Conservation (phyloP, 441 rosid genomes). For the Theobroma grandiflorum region DNA sequence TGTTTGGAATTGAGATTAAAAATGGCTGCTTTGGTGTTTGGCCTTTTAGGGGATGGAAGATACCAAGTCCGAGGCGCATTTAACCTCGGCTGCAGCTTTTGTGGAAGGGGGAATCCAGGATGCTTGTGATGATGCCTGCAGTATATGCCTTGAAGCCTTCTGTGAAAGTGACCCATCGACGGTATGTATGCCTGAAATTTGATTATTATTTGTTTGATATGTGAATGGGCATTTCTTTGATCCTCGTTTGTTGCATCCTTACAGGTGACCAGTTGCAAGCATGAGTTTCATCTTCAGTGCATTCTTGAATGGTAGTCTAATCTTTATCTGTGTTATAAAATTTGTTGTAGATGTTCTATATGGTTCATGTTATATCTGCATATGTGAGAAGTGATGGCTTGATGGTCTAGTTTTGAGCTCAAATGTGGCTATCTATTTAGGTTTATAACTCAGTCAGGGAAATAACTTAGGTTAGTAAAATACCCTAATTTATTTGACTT, state of each 20-base stretch:
- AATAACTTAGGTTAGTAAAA: neutral
- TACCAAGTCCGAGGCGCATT: slow-evolving; percentile 56
- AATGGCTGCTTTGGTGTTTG: slow-evolving; percentile 14
- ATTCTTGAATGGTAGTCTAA: slow-evolving; percentile 81
- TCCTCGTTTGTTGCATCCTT: neutral
- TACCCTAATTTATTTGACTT: neutral
- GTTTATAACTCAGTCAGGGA: neutral
- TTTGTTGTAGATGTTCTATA: neutral
- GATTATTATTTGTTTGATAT: neutral
- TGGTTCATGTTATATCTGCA: neutral
- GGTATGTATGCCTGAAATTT: slow-evolving; percentile 41
- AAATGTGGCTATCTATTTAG: neutral
- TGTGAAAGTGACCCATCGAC: slow-evolving; percentile 86
- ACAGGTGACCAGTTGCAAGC: slow-evolving; percentile 94
- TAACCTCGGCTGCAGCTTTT: slow-evolving; percentile 94
- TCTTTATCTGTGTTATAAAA: neutral
- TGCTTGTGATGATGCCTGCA: slow-evolving; percentile 94
- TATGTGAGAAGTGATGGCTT: neutral
- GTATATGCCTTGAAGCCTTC: slow-evolving; percentile 92
- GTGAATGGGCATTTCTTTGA: slow-evolving; percentile 5
- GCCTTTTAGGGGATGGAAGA: slow-evolving; percentile 58
- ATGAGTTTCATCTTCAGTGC: slow-evolving; percentile 96
- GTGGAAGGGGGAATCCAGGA: slow-evolving; percentile 98
- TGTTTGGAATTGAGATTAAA: slow-evolving; percentile 8
- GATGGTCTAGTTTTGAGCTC: neutral